Conservation (phyloP, 108 stramenopile genomes). For the Skeletonema potamos region DNA sequence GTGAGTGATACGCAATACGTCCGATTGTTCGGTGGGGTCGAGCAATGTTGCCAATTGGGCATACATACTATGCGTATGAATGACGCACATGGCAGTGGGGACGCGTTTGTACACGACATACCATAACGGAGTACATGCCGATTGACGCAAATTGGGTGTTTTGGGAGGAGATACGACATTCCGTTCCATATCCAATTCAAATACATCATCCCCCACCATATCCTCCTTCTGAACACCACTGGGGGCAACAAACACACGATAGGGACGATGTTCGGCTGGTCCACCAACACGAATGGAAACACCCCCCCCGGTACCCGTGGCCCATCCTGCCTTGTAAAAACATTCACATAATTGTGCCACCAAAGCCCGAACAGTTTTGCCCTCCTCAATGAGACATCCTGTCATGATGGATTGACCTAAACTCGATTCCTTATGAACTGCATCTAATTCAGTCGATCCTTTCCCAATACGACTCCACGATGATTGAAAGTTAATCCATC, state of each 20-base stretch:
- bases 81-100: conserved; percentile 69
- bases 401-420: conserved; percentile 24
- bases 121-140: conserved; percentile 92
- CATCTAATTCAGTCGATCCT: conserved; percentile 36
- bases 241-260: conserved; percentile 92
- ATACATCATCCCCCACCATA: conserved; percentile 92
- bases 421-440: conserved; percentile 26
- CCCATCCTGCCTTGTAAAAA: conserved; percentile 91
- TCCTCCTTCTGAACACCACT: conserved; percentile 97
- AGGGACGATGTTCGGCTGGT: conserved; percentile 57
- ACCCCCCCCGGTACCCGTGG: conserved; percentile 93
- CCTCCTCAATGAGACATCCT: conserved; percentile 46
- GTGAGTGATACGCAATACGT: conserved; percentile 77
- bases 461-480: conserved; percentile 78
- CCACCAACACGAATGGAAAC: conserved; percentile 86
- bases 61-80: conserved; percentile 88
- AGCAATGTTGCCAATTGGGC: conserved; percentile 89
- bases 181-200: conserved; percentile 74
- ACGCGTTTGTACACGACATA: conserved; percentile 80
- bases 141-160: conserved; percentile 72
- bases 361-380: conserved; percentile 49
- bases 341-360: conserved; percentile 85
- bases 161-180: conserved; percentile 61
- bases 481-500: conserved; percentile 70
- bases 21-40: conserved; percentile 65